Evolutionary conservation across 2,329 filamentous ascomycete species (phyloP), one percentile per base, ranked within the genome.

Genomic region (Talaromyces rugulosus): DNA sequence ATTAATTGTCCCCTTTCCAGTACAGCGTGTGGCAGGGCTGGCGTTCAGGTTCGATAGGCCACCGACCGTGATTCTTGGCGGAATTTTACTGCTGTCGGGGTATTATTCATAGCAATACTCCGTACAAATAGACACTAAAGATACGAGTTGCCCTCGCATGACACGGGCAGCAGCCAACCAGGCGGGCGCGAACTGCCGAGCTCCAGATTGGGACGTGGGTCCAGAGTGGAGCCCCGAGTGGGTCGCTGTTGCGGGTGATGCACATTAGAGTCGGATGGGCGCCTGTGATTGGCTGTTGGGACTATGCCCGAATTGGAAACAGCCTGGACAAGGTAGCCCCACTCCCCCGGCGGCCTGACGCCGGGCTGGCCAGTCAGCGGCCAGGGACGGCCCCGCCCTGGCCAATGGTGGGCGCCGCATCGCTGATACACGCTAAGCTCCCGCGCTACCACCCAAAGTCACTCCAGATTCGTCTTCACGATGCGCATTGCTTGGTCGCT

Each of bases 241-340:
- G 50, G 50, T 12, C 23, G 9, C 18, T 44, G 61, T 59, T 57
- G 52, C 61, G 61, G 61, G 53, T 57, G 57, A 56, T 56, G 47
- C 52, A 28, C 61, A 18, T 44, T 30, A 31, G 33, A 47, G 56
- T 16, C n/a, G 30, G 30, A 34, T 30, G 23, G 40, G 16, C 56
- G 61, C 42, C 33, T n/a, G 11, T 31, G 27, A 62, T 62, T 62
- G 61, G 61, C 56, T 40, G 52, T 27, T n/a, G 42, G 36, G 42
- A 40, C 53, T 44, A 50, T 53, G 56, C 61, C 61, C 52, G 56
- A 62, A 59, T 56, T 54, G 61, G 61, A 62, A 62, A 62, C 61
- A 56, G 55, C 53, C 53, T 23, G 23, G 23, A 23, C 23, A 36
- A 1, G 40, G 31, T 6, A 1, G 50, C 12, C 11, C 31, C 53